A percentile compares a stretch with the other conserved stretches of the same genome.
phyloP scores from a whole-genome alignment of 2,329 filamentous ascomycete species.

The Gyromitra esculenta region DNA sequence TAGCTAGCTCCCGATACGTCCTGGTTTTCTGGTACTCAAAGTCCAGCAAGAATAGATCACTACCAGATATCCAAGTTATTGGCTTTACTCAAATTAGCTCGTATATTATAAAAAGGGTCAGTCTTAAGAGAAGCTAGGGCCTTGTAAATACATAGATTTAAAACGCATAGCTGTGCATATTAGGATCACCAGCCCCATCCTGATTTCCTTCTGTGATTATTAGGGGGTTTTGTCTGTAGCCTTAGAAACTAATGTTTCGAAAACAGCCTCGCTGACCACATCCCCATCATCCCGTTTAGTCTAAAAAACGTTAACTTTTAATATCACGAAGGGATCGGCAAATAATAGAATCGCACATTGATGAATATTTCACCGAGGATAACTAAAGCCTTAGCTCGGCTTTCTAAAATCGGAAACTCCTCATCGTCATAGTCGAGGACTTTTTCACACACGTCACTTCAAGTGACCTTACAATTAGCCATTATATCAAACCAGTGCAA shows the following conservation, averaged over 20 bases:
- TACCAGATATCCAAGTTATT: too few relatives aligned
- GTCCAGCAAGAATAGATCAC: too few relatives aligned
- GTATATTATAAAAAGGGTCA: too few relatives aligned
- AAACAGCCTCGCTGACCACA: slow-evolving; percentile 26
- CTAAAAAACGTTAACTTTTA: slow-evolving; percentile 8
- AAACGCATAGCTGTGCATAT: too few relatives aligned
- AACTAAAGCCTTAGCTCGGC: slow-evolving; percentile 36
- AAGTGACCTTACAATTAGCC: slow-evolving; percentile 1
- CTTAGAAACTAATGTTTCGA: slow-evolving; percentile 22
- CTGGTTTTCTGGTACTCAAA: too few relatives aligned
- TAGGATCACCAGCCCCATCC: neutral
- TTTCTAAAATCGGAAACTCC: slow-evolving; percentile 13
- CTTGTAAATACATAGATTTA: too few relatives aligned
- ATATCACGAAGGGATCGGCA: neutral
- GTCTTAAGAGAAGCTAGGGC: too few relatives aligned
- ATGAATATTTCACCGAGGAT: slow-evolving; percentile 23
- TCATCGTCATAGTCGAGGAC: slow-evolving; percentile 31
- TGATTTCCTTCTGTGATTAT: neutral
- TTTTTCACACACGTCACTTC: slow-evolving; percentile 36
- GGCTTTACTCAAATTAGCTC: too few relatives aligned
- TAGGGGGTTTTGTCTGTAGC: slow-evolving; percentile 5
- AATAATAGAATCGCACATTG: slow-evolving; percentile 7
- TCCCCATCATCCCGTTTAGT: slow-evolving; percentile 26
- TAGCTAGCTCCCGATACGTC: too few relatives aligned
- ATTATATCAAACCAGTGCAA: neutral